phyloP scores from a whole-genome alignment of 148 eudicot genomes.

The Vaccinium myrtillus region DNA sequence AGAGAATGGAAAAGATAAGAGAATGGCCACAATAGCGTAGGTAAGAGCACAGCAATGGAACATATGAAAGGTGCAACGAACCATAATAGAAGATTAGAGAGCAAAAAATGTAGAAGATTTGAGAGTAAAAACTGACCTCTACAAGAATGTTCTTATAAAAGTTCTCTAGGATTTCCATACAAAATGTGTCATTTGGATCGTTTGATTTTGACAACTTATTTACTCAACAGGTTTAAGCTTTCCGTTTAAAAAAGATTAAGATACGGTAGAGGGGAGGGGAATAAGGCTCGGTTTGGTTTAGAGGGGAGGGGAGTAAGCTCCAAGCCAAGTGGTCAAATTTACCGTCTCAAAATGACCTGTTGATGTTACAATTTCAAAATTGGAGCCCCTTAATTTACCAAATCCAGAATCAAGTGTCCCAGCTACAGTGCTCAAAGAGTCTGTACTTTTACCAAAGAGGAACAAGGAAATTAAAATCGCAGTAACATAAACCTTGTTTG shows the following conservation, averaged over 20 bases:
- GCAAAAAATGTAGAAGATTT: neutral
- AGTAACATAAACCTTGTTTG: conserved; percentile 69
- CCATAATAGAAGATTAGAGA: neutral
- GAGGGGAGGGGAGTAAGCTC: neutral
- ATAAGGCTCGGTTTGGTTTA: neutral
- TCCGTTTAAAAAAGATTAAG: neutral
- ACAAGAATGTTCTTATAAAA: neutral
- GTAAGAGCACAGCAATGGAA: neutral
- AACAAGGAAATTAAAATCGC: neutral
- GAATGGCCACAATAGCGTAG: neutral
- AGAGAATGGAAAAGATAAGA: neutral
- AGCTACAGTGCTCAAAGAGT: conserved; percentile 4
- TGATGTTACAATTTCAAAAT: neutral
- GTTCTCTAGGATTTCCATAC: neutral
- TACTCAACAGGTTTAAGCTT: neutral
- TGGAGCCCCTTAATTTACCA: neutral
- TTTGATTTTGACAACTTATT: conserved; percentile 6
- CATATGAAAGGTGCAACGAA: neutral
- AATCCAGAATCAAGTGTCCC: neutral
- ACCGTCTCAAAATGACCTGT: neutral
- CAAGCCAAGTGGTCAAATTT: conserved; percentile 7
- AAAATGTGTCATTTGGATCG: neutral
- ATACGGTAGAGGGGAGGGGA: neutral
- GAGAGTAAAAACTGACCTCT: neutral
- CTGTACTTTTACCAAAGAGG: neutral